Conservation (phyloP, 2,329 filamentous ascomycete genomes). For the Hypoxylon sp. region DNA sequence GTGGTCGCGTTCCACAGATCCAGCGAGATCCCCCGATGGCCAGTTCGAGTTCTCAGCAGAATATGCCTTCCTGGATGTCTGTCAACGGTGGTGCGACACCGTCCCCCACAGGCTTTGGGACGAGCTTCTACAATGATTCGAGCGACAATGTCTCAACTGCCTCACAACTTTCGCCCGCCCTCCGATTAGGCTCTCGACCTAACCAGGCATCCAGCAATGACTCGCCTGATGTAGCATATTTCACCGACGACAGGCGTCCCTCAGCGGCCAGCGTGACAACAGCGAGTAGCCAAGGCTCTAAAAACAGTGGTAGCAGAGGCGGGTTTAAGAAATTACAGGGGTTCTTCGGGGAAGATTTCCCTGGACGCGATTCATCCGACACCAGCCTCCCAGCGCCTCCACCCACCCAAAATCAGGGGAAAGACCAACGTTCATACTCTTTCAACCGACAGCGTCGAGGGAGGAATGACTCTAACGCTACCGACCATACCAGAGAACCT, state of each 20-base stretch:
- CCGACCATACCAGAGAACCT: conserved; percentile 75
- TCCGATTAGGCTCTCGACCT: conserved; percentile 64
- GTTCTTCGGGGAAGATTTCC: conserved; percentile 93
- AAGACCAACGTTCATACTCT: conserved; percentile 73
- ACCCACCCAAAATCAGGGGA: conserved; percentile 58
- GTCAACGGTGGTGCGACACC: conserved; percentile 54
- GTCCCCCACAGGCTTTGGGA: conserved; percentile 57
- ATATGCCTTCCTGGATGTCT: conserved; percentile 71
- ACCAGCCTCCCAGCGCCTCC: conserved; percentile 69
- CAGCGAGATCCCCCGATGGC: conserved; percentile 70
- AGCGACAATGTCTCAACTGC: conserved; percentile 73
- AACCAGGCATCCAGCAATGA: conserved; percentile 62
- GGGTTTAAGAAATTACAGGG: conserved; percentile 87
- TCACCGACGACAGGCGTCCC: conserved; percentile 81
- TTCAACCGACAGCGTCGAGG: conserved; percentile 74
- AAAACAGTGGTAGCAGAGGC: conserved; percentile 75
- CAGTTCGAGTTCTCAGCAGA: conserved; percentile 64
- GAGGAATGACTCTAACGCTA: conserved; percentile 83
- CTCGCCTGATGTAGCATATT: conserved; percentile 70
- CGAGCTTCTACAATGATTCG: conserved; percentile 80
- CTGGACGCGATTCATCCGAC: conserved; percentile 79
- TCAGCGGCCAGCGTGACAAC: conserved; percentile 90
- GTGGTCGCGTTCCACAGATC: conserved; percentile 68
- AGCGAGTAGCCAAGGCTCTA: conserved; percentile 86
- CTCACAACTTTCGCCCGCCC: conserved; percentile 78